Evolutionary conservation across 176 grass and related monocot genomes (phyloP).

Genomic region (Echinochloa phyllopogon): DNA sequence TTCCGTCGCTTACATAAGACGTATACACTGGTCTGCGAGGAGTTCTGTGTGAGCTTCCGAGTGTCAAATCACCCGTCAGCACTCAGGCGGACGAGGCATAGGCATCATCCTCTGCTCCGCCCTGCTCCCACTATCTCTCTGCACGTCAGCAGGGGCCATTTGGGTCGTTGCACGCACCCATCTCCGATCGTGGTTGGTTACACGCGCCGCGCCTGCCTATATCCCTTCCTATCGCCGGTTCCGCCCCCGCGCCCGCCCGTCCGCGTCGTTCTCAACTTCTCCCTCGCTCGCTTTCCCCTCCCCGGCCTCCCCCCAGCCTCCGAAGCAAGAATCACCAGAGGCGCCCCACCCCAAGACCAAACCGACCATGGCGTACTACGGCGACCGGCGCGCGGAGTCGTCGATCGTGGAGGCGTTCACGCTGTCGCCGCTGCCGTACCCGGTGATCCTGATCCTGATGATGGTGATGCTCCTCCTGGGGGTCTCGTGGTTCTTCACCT

Average conservation of each 20-base stretch:
- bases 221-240: background rate
- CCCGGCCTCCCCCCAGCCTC: background rate
- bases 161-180: conserved; percentile 33
- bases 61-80: background rate
- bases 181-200: conserved; percentile 29
- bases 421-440: conserved; percentile 76
- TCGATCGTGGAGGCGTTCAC: conserved; percentile 79
- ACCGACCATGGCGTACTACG: conserved; percentile 66
- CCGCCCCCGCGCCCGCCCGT: background rate
- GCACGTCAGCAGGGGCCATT: background rate
- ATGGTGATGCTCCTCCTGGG: conserved; percentile 75
- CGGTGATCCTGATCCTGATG: conserved; percentile 75
- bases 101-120: background rate
- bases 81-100: background rate
- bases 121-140: background rate
- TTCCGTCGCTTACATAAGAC: background rate
- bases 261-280: background rate
- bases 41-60: background rate
- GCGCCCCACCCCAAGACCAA: background rate
- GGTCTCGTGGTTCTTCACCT: conserved; percentile 71
- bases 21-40: background rate
- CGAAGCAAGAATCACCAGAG: background rate
- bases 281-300: background rate
- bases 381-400: conserved; percentile 61
- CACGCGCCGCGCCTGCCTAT: background rate